Conservation (phyloP, 2,329 filamentous ascomycete species). For the Tympanopsis confertula region DNA sequence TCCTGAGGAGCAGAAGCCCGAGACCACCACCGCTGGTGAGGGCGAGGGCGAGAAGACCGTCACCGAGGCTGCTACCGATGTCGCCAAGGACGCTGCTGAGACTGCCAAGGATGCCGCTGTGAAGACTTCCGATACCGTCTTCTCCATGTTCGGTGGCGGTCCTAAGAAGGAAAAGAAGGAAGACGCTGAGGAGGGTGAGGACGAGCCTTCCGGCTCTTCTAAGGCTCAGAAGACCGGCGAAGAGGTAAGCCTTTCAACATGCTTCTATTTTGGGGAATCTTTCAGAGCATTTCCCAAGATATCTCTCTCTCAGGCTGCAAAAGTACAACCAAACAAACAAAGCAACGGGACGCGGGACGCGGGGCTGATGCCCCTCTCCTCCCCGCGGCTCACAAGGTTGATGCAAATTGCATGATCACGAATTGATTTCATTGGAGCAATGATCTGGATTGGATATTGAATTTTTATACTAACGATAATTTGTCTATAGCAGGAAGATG, state of each 20-base stretch:
- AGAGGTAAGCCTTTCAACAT: slow-evolving; percentile 34
- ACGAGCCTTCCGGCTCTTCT: slow-evolving; percentile 79
- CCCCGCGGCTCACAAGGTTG: no score
- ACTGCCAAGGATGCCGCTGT: slow-evolving; percentile 18
- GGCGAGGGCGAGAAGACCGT: slow-evolving; percentile 39
- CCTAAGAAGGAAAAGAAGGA: slow-evolving; percentile 91
- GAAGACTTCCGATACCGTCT: slow-evolving; percentile 54
- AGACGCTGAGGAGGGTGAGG: slow-evolving; percentile 51
- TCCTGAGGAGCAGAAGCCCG: background rate
- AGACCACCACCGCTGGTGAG: slow-evolving; percentile 26
- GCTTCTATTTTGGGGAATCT: background rate
- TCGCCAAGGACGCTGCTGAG: slow-evolving; percentile 11
- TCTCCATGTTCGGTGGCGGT: slow-evolving; percentile 97
- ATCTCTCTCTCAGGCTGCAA: no score
- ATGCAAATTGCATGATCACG: no score
- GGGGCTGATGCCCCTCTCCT: no score
- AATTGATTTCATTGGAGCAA: no score
- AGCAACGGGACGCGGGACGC: no score
- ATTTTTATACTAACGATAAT: no score
- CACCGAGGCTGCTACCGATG: slow-evolving; percentile 12
- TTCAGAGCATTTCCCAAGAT: no score
- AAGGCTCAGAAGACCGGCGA: slow-evolving; percentile 53
- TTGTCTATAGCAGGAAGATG: no score
- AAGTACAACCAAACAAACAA: no score
- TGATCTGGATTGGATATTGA: no score